Conservation (phyloP, 176 grass and related monocot genomes). For the Melocanna baccifera region DNA sequence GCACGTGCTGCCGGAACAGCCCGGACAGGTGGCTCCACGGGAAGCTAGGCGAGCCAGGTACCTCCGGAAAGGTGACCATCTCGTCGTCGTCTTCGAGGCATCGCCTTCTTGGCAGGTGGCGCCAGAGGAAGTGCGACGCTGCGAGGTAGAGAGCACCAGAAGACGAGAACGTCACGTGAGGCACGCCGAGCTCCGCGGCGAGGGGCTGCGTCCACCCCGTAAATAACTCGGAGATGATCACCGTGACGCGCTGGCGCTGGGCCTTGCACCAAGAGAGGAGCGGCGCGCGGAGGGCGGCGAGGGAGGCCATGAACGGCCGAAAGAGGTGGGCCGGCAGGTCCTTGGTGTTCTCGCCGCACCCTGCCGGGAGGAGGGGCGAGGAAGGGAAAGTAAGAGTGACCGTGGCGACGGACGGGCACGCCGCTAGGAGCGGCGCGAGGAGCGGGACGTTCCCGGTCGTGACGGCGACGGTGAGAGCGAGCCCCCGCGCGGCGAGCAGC, state of each 20-base stretch:
- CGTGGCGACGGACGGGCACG: constrained; percentile 15
- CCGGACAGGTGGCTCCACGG: constrained; percentile 37
- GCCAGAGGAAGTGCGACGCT: constrained; percentile 32
- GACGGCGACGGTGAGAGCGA: constrained; percentile 38
- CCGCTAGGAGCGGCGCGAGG: constrained; percentile 17
- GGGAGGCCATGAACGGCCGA: constrained; percentile 26
- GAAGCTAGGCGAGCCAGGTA: constrained; percentile 30
- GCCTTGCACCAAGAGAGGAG: constrained; percentile 36
- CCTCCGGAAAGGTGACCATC: constrained; percentile 27
- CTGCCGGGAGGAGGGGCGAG: not conserved
- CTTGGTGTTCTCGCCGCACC: constrained; percentile 52
- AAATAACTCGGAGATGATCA: constrained; percentile 63
- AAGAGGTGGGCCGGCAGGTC: constrained; percentile 26
- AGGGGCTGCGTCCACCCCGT: constrained; percentile 60
- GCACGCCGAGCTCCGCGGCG: constrained; percentile 44
- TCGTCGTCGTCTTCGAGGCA: not conserved
- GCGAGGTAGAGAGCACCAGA: constrained; percentile 34
- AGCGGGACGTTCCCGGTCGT: constrained; percentile 44
- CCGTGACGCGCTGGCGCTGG: constrained; percentile 20
- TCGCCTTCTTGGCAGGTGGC: not conserved
- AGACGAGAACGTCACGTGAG: constrained; percentile 51
- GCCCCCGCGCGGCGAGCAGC: constrained; percentile 31
- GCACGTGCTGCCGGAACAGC: constrained; percentile 32
- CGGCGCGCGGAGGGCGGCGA: constrained; percentile 30
- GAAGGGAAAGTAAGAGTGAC: constrained; percentile 35